A percentile compares a stretch with the other conserved stretches of the same genome.
Evolutionary conservation across 2,329 filamentous ascomycete genomes (phyloP).

Genomic region (Falciphora oryzae): DNA sequence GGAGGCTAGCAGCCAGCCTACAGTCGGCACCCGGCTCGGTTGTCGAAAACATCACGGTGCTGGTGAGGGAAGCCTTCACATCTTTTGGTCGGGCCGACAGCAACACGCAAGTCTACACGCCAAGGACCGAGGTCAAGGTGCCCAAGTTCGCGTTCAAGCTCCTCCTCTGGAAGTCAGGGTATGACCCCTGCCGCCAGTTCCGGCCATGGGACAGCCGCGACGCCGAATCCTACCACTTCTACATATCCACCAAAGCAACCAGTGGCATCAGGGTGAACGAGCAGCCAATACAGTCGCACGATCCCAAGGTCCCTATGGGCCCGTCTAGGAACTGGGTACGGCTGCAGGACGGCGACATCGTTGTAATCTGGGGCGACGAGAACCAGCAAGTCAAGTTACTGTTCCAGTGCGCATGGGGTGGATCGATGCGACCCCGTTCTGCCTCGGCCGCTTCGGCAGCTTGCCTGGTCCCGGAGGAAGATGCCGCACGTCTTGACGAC

Average conservation of each 20-base stretch:
- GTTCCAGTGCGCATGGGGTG: conserved; percentile 53
- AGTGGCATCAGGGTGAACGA: conserved; percentile 73
- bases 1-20: conserved; percentile 47
- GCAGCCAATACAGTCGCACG: conserved; percentile 52
- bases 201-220: conserved; percentile 47
- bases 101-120: conserved; percentile 63
- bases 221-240: conserved; percentile 58
- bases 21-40: conserved; percentile 61
- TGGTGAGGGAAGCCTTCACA: conserved; percentile 60
- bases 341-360: conserved; percentile 69
- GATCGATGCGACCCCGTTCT: conserved; percentile 31
- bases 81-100: conserved; percentile 70
- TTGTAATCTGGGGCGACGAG: conserved; percentile 59
- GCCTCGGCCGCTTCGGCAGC: conserved; percentile 11
- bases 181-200: conserved; percentile 51
- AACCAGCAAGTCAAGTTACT: conserved; percentile 30
- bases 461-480: conserved; percentile 31
- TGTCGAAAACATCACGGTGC: conserved; percentile 55
- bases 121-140: conserved; percentile 61
- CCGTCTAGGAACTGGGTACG: conserved; percentile 59
- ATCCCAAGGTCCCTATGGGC: conserved; percentile 46
- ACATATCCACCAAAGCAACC: conserved; percentile 74
- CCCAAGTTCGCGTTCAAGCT: conserved; percentile 79
- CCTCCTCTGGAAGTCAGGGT: conserved; percentile 64
- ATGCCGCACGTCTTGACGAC: conserved; percentile 42